Base-by-base conservation (phyloP, 1,284 basidiomycete genomes). In the Volvariella volvacea region DNA sequence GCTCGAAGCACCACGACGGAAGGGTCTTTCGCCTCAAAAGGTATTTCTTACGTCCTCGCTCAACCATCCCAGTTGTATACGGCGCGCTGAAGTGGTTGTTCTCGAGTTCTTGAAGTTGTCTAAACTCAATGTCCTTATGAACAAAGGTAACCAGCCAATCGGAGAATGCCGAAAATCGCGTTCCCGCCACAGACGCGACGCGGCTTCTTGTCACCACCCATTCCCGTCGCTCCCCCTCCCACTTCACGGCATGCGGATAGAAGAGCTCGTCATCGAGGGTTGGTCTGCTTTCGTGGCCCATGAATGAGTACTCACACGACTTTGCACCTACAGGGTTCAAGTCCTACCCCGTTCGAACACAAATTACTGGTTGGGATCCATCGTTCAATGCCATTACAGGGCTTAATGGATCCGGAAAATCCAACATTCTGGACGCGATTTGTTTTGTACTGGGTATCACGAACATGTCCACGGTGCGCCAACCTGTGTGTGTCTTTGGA, bases 381-480 rank as follows among this genome's bases (percentile, higher is more conserved):
- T 95, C 92, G 12, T 97, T 97, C 78, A 97, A 97, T 62, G 94
- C 94, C 10, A 97, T 97, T 65, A 98, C 94, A 1, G 93, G 94
- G 42, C 78, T 97, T 53, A 96, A 97, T 66, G 93, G 87, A 4
- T 88, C 86, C 0, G 92, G 93, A 52, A 96, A 97, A 71, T 95
- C 92, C 49, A 99, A 98, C 66, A 96, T 98, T 54, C 80, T 97
- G 52, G 93, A 97, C 70, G 92, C 94, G 47, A 96, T 96, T 65
- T 94, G 91, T 64, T 97, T 97, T 61, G 92, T 96, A 8, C 74
- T 97, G n/a, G 94, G 94, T 17, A 88, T 96, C 52, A 97, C 92
- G 1, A 95, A 96, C 63, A 88, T 94, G 83, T 73, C 84, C 9
- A 83, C 84, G 52, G 92, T 50, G 42, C 22, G 38, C 46, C 17